Conservation (phyloP, 2,329 filamentous ascomycete species). For the Sphaerulina populicola region DNA sequence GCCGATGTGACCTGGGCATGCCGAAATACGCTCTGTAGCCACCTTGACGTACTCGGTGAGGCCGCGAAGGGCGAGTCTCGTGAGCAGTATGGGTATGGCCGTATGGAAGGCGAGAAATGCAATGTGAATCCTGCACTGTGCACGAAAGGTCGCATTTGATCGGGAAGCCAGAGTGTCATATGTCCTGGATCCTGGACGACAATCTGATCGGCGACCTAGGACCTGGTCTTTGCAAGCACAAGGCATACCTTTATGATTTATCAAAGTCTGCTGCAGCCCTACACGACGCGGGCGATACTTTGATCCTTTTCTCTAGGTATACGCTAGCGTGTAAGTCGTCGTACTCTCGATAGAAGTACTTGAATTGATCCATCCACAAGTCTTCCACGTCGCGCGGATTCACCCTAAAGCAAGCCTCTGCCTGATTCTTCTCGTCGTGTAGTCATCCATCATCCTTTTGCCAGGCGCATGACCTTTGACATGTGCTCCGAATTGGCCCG, state of each 20-base stretch:
- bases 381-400: conserved; percentile 53
- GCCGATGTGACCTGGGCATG: no score
- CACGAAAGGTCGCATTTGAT: no score
- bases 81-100: no score
- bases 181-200: no score
- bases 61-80: no score
- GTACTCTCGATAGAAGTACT: conserved; percentile 68
- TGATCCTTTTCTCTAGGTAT: conserved; percentile 52
- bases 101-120: no score
- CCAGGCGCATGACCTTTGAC: neutral
- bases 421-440: conserved; percentile 1
- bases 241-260: conserved; percentile 32
- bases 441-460: conserved; percentile 6
- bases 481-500: neutral
- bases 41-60: no score
- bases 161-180: no score
- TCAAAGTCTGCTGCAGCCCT: conserved; percentile 41
- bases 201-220: no score
- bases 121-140: no score
- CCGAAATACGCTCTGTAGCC: no score
- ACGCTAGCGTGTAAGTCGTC: no score
- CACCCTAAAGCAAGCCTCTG: conserved; percentile 33
- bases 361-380: conserved; percentile 58
- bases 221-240: conserved; percentile 1
- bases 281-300: conserved; percentile 51